Base-by-base conservation (phyloP, 1,139 yeast genomes). In the Geotrichum fermentans region DNA sequence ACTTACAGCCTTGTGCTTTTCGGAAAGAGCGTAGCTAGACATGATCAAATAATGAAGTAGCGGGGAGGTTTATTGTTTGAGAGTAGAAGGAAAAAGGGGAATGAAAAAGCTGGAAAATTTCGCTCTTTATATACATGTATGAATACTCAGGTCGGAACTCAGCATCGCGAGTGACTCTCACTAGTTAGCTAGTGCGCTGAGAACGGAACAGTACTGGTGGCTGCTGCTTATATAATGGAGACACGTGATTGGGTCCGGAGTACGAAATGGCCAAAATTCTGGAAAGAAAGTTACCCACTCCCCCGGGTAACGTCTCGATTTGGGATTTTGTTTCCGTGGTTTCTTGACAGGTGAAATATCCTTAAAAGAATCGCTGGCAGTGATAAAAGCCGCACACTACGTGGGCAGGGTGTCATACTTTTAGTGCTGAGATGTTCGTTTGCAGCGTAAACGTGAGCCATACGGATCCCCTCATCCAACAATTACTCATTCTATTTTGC, bases 1-100 rank as follows among this genome's bases (percentile, higher is more conserved):
- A 54, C 58, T 28, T 55, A 56, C 58, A 43, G 55, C 59, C 56
- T 59, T 60, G 61, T 66, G 70, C 38, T 59, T 54, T 49, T 64
- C 59, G 51, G 67, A 58, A 29, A 66, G 56, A 40, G 62, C 57
- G 62, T 66, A 66, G 47, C 57, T 44, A 47, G 65, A 48, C 67
- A 63, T 64, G 49, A 47, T 52, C n/a, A 18, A 30, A 13, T 39
- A 18, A 6, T 24, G 28, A 24, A 6, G 8, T 24, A 6, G 28
- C 28, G 28, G 28, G 28, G 28, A 24, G 28, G 10, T 24, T 24
- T 24, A 24, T 24, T 24, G 28, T 6, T 10, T 24, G 8, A 10
- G 28, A 24, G 28, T 24, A 30, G 43, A 40, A 40, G 33, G 36
- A 37, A 38, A 36, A 36, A 16, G 16, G 34, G 35, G 26, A 20